Base-by-base conservation (phyloP, 495 filamentous ascomycete genomes). In the Chaetomium fimeti region DNA sequence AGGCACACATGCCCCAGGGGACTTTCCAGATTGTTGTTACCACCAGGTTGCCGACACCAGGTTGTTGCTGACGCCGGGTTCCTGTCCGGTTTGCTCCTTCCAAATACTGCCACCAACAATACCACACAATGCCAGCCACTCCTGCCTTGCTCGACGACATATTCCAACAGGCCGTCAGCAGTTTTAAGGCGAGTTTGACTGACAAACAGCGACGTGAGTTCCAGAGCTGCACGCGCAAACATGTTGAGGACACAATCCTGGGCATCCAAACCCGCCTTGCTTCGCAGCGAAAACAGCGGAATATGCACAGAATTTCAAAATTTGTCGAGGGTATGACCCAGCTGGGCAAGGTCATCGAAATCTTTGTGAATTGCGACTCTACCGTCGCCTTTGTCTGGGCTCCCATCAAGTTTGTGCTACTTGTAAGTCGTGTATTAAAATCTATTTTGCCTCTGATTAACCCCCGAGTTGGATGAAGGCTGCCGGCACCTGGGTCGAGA, bases 251-350 rank as follows among this genome's bases (percentile, higher is more conserved):
- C 32, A 36, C 32, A 1, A 36, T 36, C 8, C 8, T 36, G 8
- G 32, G 32, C 32, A 36, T 36, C 32, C 32, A 36, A 36, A 36
- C 1, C 32, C 32, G 8, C 8, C 32, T 36, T 36, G 32, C 32
- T 36, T 36, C 8, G 5, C 32, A 36, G 32, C 32, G 32, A 36
- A 36, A 36, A 36, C 32, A 36, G 32, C 32, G 32, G 32, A 11
- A 11, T 36, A 36, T 36, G 32, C 5, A 11, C 1, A 36, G 12
- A 24, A 22, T 51, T 5, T 22, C 47, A 25, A 51, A 51, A 20
- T 51, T 51, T 22, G 11, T 51, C 22, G 47, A 51, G 47, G 47
- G 47, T 12, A 51, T 51, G 47, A 24, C n/a, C 47, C 47, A 51
- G 47, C 22, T 51, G n/a, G 47, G 47, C n/a, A 51, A 51, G 22